phyloP scores from a whole-genome alignment of 495 filamentous ascomycete genomes.

The Hyphodiscus hymeniophilus region DNA sequence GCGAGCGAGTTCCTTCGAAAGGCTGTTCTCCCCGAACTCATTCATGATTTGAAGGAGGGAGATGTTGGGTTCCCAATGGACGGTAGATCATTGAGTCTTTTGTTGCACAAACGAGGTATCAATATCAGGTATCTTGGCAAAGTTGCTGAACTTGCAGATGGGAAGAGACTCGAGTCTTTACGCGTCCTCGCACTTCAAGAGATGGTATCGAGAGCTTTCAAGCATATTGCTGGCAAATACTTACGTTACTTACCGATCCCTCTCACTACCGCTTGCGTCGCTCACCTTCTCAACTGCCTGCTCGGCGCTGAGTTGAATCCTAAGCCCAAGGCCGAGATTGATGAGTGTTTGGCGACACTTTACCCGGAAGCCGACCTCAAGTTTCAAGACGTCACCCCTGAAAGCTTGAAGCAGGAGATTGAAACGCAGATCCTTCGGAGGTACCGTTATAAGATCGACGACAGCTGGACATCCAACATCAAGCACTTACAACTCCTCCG shows the following conservation, averaged over 20 bases:
- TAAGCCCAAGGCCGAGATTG: slow-evolving; percentile 66
- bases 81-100: slow-evolving; percentile 75
- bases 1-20: slow-evolving; percentile 71
- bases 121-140: slow-evolving; percentile 93
- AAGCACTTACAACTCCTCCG: slow-evolving; percentile 79
- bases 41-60: slow-evolving; percentile 80
- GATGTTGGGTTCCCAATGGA: slow-evolving; percentile 99
- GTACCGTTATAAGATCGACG: slow-evolving; percentile 65
- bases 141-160: slow-evolving; percentile 61
- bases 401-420: slow-evolving; percentile 60
- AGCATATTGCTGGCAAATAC: slow-evolving; percentile 77
- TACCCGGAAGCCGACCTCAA: slow-evolving; percentile 78
- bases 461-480: slow-evolving; percentile 55
- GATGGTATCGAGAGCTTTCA: slow-evolving; percentile 89
- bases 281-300: slow-evolving; percentile 92
- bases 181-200: slow-evolving; percentile 73
- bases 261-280: slow-evolving; percentile 64
- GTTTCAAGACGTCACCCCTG: slow-evolving; percentile 70
- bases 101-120: slow-evolving; percentile 95
- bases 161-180: slow-evolving; percentile 66
- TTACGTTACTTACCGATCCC: slow-evolving; percentile 72
- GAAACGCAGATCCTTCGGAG: slow-evolving; percentile 60
- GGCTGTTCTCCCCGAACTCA: slow-evolving; percentile 60
- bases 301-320: slow-evolving; percentile 70
- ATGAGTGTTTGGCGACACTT: slow-evolving; percentile 60